These are phyloP conservation scores for Plantago ovata DNA, from an alignment of 257 asterid genomes.

Conservation along the genomic window DNA sequence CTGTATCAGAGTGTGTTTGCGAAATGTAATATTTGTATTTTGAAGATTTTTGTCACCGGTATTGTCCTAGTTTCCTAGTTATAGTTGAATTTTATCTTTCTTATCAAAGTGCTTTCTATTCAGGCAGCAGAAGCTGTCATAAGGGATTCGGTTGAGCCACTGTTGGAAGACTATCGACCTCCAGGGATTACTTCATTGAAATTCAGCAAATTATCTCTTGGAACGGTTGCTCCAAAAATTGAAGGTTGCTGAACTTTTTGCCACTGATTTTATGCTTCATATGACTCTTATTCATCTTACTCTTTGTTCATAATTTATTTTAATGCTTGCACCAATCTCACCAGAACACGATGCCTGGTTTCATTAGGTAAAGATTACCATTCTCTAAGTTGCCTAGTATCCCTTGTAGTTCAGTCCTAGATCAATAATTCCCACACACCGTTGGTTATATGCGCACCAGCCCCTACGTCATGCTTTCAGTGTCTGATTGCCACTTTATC, in stretches of 20 bases:
- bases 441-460: too few relatives aligned
- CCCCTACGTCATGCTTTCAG: too few relatives aligned
- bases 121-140: constrained; percentile 98
- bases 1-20: too few relatives aligned
- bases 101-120: constrained; percentile 17
- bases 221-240: constrained; percentile 97
- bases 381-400: constrained; percentile 6
- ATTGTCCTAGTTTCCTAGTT: constrained; percentile 5
- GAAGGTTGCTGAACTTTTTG: constrained; percentile 60
- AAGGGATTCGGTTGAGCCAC: constrained; percentile 90
- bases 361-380: neutral
- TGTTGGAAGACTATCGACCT: constrained; percentile 93
- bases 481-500: too few relatives aligned
- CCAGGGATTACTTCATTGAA: constrained; percentile 82
- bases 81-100: neutral
- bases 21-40: too few relatives aligned
- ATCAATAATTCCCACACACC: too few relatives aligned
- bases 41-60: too few relatives aligned
- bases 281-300: constrained; percentile 10
- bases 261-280: neutral
- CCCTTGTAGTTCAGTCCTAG: neutral
- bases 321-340: constrained; percentile 7
- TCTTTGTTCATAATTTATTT: neutral
- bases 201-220: constrained; percentile 89
- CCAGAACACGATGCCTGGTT: constrained; percentile 5